Evolutionary conservation across 768 basidiomycete genomes (phyloP), one percentile per base, ranked within the genome.

Genomic region (Termitomyces sp.): DNA sequence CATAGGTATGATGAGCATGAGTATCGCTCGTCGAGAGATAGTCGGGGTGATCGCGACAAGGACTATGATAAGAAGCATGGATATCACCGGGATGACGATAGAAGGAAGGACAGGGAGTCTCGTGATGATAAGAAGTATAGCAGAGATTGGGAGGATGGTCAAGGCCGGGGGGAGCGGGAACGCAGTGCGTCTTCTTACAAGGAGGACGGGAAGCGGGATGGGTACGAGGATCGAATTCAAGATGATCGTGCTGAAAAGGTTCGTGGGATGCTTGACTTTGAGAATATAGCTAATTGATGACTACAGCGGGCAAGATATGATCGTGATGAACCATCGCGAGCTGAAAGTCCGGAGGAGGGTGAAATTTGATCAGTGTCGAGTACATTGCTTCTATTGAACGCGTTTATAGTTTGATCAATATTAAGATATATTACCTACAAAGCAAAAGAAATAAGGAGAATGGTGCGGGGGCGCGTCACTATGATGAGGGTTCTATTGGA

Each of bases 301-400:
- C 44, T 58, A 20, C 60, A 86, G 84, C 77, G 83, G 44, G 68
- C 82, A 47, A 75, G 80, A 54, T 82, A 80, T 56, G 82, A 83
- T 25, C 71, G 68, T 20, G 77, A 77, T 22, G 72, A 76, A n/a
- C 38, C 75, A 45, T 22, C 46, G 18, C 32, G 74, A 45, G 89
- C 76, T 36, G 91, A 92, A 66, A 90, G 85, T 41, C 91, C 91
- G 2, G 91, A 94, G 73, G 91, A 94, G 67, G 91, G 91, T 23
- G 91, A 93, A 67, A 94, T 94, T 62, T 92, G 63, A 78, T 3
- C 9, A 29, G 15, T n/a, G 23, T 39, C 20, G 7, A 23, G 33
- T 31, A 39, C 41, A 12, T 16, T 51, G 54, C 38, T 29, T 32
- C 36, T 27, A 25, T 36, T 48, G n/a, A 35, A 48, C 22, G 33